Conservation (phyloP, 306 rosid genomes). For the Sicyos baderoa region DNA sequence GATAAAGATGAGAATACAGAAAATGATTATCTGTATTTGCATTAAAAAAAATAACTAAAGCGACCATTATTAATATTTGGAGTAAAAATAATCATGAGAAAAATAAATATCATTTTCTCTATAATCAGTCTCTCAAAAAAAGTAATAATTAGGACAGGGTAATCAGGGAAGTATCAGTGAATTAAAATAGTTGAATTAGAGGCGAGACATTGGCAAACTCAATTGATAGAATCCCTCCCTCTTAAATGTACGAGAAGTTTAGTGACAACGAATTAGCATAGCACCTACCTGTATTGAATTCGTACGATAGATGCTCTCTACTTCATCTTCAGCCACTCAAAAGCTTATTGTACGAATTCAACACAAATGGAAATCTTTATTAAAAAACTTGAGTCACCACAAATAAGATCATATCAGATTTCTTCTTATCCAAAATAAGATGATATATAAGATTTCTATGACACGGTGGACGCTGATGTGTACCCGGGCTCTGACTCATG, state of each 20-base stretch:
- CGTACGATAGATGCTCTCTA: too few species aligned
- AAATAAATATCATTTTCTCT: too few species aligned
- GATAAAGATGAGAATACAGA: too few species aligned
- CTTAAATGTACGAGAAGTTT: slow-evolving; percentile 30
- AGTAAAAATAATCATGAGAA: too few species aligned
- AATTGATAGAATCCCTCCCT: slow-evolving; percentile 46
- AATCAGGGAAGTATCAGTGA: not conserved
- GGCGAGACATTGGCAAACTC: slow-evolving; percentile 5
- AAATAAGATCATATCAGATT: not conserved
- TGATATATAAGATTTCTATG: not conserved
- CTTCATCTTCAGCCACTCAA: not conserved
- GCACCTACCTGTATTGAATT: not conserved
- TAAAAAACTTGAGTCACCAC: not conserved
- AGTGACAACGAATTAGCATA: slow-evolving; percentile 21
- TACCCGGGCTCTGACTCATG: slow-evolving; percentile 30
- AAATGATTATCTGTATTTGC: too few species aligned
- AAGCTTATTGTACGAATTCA: not conserved
- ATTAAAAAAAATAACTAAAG: too few species aligned
- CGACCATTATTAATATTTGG: too few species aligned
- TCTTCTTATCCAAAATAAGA: too few species aligned
- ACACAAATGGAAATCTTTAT: slow-evolving; percentile 7
- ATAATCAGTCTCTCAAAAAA: too few species aligned
- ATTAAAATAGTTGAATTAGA: not conserved
- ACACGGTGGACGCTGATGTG: not conserved
- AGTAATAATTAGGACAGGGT: too few species aligned